Percentiles rank a stretch among this genome's conserved stretches.
These are phyloP conservation scores for Raddia guianensis DNA, from an alignment of 176 grass and related monocot species.

Conservation along the genomic window DNA sequence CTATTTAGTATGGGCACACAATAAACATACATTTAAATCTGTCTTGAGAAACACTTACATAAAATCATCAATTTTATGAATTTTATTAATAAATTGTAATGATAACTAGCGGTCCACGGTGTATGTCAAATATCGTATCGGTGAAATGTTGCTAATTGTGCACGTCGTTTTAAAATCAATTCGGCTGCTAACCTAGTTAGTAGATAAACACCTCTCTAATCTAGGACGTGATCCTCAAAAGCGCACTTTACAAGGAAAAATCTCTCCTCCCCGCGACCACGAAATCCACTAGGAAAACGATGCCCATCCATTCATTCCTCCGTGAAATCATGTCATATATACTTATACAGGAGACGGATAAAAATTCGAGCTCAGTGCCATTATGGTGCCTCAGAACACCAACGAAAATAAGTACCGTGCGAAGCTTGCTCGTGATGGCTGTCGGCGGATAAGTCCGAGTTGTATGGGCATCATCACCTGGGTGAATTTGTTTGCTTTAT, in stretches of 20 bases:
- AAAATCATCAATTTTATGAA: no score
- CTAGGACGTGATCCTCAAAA: no score
- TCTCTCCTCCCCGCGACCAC: neutral
- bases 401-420: neutral
- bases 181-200: no score
- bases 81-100: no score
- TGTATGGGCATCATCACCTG: conserved; percentile 20
- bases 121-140: no score
- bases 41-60: no score
- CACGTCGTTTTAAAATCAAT: no score
- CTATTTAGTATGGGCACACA: no score
- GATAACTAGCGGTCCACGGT: no score
- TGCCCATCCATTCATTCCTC: neutral
- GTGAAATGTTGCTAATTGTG: no score
- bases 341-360: neutral
- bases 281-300: conserved; percentile 40
- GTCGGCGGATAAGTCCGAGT: conserved; percentile 11
- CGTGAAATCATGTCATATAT: neutral
- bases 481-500: conserved; percentile 37
- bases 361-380: neutral
- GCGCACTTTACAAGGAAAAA: neutral
- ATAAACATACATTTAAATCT: no score
- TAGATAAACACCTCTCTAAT: no score
- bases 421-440: conserved; percentile 42
- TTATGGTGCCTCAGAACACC: conserved; percentile 14